Evolutionary conservation across 305 asterid species (phyloP), one percentile per base, ranked within the genome.

Genomic region (Vinca major): DNA sequence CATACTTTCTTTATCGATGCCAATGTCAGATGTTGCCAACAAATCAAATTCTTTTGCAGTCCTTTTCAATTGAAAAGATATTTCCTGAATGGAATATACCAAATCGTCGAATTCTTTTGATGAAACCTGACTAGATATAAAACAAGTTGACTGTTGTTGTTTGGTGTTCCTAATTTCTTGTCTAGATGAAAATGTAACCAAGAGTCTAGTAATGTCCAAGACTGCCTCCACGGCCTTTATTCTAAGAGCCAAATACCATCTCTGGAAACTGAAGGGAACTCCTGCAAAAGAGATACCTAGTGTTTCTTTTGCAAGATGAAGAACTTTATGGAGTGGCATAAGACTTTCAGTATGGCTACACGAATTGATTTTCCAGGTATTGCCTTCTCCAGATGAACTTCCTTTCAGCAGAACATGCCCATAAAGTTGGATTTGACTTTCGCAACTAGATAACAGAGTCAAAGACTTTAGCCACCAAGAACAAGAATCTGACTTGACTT

Each of bases 181-280:
- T 66, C 52, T 40, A 60, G 73, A 73, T n/a, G 86, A 74, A 80
- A 58, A 62, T 68, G 68, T 67, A 73, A 67, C 73, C 68, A 80
- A 72, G 61, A 86, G 77, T 68, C 79, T 78, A 73, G 81, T 63
- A 73, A 82, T 61, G 66, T 84, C 91, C 40, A 65, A 74, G 43
- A 83, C 78, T 69, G 78, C 69, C 76, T 75, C 80, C 73, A 92
- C 69, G 75, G 62, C 69, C 82, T 82, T 86, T 40, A 76, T 83
- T 71, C 97, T 83, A 53, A 87, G 83, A 77, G 75, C 74, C 79
- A 88, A 65, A 79, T 87, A 82, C 97, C 97, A 89, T 79, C 81
- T 81, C 72, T 90, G 97, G 73, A 93, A 93, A 65, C 74, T 45
- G 77, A 83, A 80, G 19, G 50, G 43, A 71, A 67, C 63, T 54